Conservation (phyloP, 331 rosid genomes). For the Malus hybrid region DNA sequence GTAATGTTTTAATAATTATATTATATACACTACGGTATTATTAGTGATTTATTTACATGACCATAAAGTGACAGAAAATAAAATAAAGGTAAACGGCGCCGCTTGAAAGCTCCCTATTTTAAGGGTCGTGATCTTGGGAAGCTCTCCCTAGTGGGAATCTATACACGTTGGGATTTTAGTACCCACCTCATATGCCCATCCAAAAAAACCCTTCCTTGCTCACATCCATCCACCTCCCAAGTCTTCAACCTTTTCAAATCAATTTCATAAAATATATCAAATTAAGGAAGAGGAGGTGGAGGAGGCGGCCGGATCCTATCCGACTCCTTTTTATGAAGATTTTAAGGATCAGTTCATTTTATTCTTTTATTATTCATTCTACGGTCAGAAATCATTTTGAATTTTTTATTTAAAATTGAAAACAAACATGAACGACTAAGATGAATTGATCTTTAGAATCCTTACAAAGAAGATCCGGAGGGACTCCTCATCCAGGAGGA, state of each 20-base stretch:
- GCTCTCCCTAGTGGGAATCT: constrained; percentile 44
- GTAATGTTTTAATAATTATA: not conserved
- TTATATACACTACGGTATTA: not conserved
- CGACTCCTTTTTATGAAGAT: too few species aligned
- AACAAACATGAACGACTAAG: too few species aligned
- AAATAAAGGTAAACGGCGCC: constrained; percentile 48
- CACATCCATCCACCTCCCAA: not conserved
- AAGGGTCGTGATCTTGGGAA: constrained; percentile 60
- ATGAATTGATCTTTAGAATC: too few species aligned
- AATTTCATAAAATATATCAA: not conserved
- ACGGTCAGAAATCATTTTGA: too few species aligned
- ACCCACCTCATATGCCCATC: not conserved
- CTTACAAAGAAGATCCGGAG: too few species aligned
- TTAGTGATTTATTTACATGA: constrained; percentile 4
- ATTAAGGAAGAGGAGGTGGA: not conserved
- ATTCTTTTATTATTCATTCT: too few species aligned
- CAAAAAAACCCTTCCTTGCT: not conserved
- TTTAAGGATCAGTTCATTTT: too few species aligned
- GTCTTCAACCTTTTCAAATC: not conserved
- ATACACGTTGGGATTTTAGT: constrained; percentile 40
- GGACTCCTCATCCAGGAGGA: too few species aligned
- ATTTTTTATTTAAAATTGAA: too few species aligned
- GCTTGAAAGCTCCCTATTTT: constrained; percentile 33
- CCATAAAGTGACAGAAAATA: constrained; percentile 38
- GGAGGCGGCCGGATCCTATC: too few species aligned